phyloP scores from a whole-genome alignment of 768 basidiomycete species.

The Rubroboletus satanas region DNA sequence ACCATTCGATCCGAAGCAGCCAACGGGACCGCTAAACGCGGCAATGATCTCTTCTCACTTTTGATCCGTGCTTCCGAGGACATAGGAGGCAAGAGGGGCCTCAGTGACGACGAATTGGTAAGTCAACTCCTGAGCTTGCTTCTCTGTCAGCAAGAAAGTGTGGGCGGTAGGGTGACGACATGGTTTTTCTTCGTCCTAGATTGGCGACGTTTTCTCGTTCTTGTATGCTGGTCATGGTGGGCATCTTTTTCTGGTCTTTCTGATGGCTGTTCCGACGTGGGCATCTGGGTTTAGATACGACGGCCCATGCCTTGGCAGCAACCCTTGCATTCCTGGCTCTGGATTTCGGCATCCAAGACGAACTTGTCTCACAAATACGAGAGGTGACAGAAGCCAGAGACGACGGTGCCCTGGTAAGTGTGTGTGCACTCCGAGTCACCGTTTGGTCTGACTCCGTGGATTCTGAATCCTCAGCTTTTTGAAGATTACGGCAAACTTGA shows the following conservation, averaged over 20 bases:
- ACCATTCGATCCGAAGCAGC: not conserved
- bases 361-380: not conserved
- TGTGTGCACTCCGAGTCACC: too few relatives aligned
- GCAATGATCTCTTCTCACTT: slow-evolving; percentile 12
- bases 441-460: not conserved
- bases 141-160: not conserved
- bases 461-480: slow-evolving; percentile 7
- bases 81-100: slow-evolving; percentile 9
- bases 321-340: slow-evolving; percentile 14
- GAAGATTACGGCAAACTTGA: slow-evolving; percentile 1
- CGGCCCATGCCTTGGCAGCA: slow-evolving; percentile 14
- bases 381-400: slow-evolving; percentile 21
- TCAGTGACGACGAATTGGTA: slow-evolving; percentile 17
- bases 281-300: slow-evolving; percentile 21
- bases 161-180: not conserved
- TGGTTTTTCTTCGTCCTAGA: slow-evolving; percentile 24
- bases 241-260: not conserved
- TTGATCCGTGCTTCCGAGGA: slow-evolving; percentile 16
- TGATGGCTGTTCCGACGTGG: not conserved
- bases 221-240: slow-evolving; percentile 57
- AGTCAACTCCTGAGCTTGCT: not conserved
- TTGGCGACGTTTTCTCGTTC: slow-evolving; percentile 48
- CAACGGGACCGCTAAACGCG: not conserved
- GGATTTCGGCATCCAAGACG: slow-evolving; percentile 15
- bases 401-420: slow-evolving; percentile 13